A percentile compares a stretch with the other conserved stretches of the same genome.
Conservation (phyloP, 2,329 filamentous ascomycete species). For the Xylaria arbuscula region DNA sequence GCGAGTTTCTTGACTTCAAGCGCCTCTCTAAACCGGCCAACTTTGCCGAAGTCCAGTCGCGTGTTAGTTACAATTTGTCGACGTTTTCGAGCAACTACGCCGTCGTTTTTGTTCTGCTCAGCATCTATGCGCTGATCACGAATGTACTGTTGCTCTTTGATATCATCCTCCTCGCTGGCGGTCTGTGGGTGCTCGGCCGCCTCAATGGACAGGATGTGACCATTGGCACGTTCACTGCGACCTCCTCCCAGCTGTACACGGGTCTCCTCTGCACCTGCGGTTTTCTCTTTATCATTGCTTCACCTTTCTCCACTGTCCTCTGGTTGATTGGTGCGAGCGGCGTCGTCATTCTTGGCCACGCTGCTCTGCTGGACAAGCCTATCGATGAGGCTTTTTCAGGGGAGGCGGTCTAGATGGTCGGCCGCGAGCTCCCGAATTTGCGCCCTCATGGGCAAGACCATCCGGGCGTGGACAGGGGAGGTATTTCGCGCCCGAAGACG, state of each 20-base stretch:
- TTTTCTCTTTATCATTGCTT: slow-evolving; percentile 85
- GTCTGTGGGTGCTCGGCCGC: slow-evolving; percentile 92
- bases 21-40: slow-evolving; percentile 93
- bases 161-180: slow-evolving; percentile 85
- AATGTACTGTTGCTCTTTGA: slow-evolving; percentile 90
- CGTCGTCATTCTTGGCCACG: slow-evolving; percentile 94
- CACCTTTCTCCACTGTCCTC: slow-evolving; percentile 84
- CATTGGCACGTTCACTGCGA: slow-evolving; percentile 83
- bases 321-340: slow-evolving; percentile 97
- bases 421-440: slow-evolving; percentile 96
- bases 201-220: slow-evolving; percentile 90
- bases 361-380: slow-evolving; percentile 95
- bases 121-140: slow-evolving; percentile 92
- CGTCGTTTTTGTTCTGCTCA: slow-evolving; percentile 91
- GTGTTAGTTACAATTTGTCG: slow-evolving; percentile 95
- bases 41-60: slow-evolving; percentile 88
- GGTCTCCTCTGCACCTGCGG: slow-evolving; percentile 84
- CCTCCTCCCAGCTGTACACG: slow-evolving; percentile 94
- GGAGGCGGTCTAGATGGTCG: slow-evolving; percentile 99
- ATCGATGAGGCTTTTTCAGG: slow-evolving; percentile 99
- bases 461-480: slow-evolving; percentile 83
- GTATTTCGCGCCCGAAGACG: slow-evolving; percentile 65
- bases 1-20: slow-evolving; percentile 97
- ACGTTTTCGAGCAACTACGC: slow-evolving; percentile 99
- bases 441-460: slow-evolving; percentile 99